Percentiles rank a stretch among this genome's conserved stretches.
Conservation (phyloP, 1,139 yeast species). For the Blastobotrys illinoisensis region DNA sequence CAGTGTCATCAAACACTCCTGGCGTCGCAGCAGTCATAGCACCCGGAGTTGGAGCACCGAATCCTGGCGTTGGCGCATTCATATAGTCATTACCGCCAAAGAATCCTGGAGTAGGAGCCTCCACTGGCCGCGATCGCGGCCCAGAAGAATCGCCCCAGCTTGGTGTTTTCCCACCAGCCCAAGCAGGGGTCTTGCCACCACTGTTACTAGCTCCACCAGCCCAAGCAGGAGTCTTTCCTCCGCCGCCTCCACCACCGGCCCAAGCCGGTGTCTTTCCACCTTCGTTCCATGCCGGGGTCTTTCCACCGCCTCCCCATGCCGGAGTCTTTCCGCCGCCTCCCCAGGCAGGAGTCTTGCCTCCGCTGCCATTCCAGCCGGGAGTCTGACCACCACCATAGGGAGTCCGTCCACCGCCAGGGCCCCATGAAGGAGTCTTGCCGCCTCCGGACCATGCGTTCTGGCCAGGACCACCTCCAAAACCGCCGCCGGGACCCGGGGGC, state of each 20-base stretch:
- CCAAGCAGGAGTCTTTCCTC: conserved; percentile 44
- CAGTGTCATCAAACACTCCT: conserved; percentile 39
- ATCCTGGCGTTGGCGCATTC: conserved; percentile 35
- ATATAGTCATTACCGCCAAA: conserved; percentile 34
- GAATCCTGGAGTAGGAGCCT: conserved; percentile 46
- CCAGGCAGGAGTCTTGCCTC: conserved; percentile 41
- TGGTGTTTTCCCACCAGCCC: conserved; percentile 34
- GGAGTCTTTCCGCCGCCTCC: conserved; percentile 39
- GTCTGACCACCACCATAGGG: conserved; percentile 40
- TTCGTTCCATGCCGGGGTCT: conserved; percentile 42
- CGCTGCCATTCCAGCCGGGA: conserved; percentile 43
- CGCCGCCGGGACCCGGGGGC: conserved; percentile 24
- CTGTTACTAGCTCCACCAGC: conserved; percentile 34
- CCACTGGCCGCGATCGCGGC: conserved; percentile 26
- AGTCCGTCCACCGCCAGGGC: conserved; percentile 42
- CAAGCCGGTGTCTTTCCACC: conserved; percentile 43
- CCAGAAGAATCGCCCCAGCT: conserved; percentile 28
- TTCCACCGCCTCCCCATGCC: conserved; percentile 33
- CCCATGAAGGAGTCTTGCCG: conserved; percentile 46
- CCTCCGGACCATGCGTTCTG: conserved; percentile 37
- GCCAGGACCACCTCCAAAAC: conserved; percentile 26
- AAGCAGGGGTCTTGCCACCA: conserved; percentile 36
- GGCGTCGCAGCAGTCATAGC: conserved; percentile 36
- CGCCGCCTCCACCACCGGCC: conserved; percentile 37
- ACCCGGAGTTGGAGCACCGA: conserved; percentile 42